These are phyloP conservation scores for Colletotrichum kahawae DNA, from an alignment of 2,329 filamentous ascomycete genomes.

Conservation along the genomic window DNA sequence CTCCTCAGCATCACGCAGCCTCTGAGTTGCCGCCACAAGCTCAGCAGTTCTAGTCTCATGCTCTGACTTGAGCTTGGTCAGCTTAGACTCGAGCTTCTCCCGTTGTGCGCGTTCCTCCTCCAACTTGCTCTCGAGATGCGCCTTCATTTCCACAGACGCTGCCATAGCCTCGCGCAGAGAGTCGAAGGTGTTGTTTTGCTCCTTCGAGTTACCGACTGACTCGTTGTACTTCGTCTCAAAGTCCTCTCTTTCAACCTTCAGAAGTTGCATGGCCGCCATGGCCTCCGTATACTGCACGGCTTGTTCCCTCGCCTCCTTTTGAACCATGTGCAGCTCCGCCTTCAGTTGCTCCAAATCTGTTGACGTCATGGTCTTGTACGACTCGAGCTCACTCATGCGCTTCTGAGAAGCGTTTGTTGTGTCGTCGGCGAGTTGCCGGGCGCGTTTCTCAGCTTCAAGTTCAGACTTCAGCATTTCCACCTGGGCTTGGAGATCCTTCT, in stretches of 20 bases:
- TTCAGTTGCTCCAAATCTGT: constrained; percentile 86
- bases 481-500: constrained; percentile 81
- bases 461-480: constrained; percentile 73
- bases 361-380: constrained; percentile 81
- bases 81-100: constrained; percentile 76
- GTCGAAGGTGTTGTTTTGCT: constrained; percentile 73
- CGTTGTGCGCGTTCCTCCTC: constrained; percentile 81
- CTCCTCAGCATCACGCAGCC: constrained; percentile 85
- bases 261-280: constrained; percentile 72
- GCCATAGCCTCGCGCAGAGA: constrained; percentile 79
- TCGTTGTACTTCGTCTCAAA: constrained; percentile 72
- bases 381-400: constrained; percentile 83
- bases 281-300: constrained; percentile 80
- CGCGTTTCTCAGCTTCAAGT: constrained; percentile 79
- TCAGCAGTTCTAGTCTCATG: constrained; percentile 83
- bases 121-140: constrained; percentile 79
- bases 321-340: constrained; percentile 80
- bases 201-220: constrained; percentile 68
- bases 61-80: constrained; percentile 78
- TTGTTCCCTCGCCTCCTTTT: constrained; percentile 81
- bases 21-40: constrained; percentile 74
- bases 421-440: constrained; percentile 86
- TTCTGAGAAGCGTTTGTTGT: constrained; percentile 82
- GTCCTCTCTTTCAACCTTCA: constrained; percentile 88
- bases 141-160: constrained; percentile 78